Evolutionary conservation across 257 asterid genomes (phyloP), one percentile per base, ranked within the genome.

Genomic region (Catharanthus roseus): DNA sequence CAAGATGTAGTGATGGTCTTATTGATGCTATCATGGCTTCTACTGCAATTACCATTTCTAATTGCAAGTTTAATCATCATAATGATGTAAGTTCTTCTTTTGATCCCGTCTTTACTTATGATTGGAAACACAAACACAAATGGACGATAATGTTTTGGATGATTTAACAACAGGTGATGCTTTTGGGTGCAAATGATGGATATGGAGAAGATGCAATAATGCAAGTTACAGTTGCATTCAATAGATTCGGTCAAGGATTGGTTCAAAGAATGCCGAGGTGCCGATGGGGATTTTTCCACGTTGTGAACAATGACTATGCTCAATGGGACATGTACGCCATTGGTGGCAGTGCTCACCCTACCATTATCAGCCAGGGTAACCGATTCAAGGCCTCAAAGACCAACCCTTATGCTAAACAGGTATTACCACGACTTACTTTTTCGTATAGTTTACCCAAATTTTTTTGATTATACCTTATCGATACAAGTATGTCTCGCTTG

Each of bases 151-250:
- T n/a, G n/a, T n/a, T n/a, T n/a, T n/a, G n/a, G n/a, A n/a, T n/a
- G n/a, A n/a, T n/a, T n/a, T n/a, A n/a, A n/a, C n/a, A n/a, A n/a
- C 53, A 65, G 69, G 97, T 89, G 78, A 89, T 91, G 86, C 86
- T 91, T 6, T 83, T 91, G 79, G 97, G 97, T 3, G 97, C 97
- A 45, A 81, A 60, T 51, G 97, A 91, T 72, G 45, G 36, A 29
- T n/a, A 73, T 23, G 36, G 69, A 0, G 81, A 81, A 33, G 97
- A 91, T 72, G 55, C 73, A 42, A 80, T 89, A 57, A 89, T 91
- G 96, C 97, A 91, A 82, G 89, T 86, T 7, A 89, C 95, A 3
- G 69, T 91, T 15, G 97, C 91, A 28, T 91, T 91, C 82, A 91
- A 91, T 73, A 79, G 83, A 0, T 87, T 91, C 0, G 95, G 96